These are phyloP conservation scores for Mycena vulgaris DNA, from an alignment of 768 basidiomycete genomes.

Conservation along the genomic window DNA sequence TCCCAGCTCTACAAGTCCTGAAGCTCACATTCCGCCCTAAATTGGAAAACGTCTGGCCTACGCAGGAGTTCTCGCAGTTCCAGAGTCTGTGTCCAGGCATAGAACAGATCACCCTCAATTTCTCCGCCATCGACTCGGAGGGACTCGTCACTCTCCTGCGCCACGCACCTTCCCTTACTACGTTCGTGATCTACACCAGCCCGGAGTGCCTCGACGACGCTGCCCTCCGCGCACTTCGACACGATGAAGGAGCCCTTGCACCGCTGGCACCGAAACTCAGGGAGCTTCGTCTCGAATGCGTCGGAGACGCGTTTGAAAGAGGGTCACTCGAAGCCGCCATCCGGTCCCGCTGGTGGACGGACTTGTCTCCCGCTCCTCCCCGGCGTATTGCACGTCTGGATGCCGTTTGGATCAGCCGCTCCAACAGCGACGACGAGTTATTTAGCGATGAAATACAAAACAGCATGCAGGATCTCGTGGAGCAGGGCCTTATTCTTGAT, in stretches of 20 bases:
- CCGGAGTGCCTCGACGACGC: background rate
- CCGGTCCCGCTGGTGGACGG: slow-evolving; percentile 13
- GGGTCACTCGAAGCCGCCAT: slow-evolving; percentile 4
- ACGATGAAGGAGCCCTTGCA: background rate
- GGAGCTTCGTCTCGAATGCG: background rate
- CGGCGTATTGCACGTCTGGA: slow-evolving; percentile 2
- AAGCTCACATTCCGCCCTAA: background rate
- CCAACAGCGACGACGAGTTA: no score
- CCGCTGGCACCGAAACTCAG: slow-evolving; percentile 16
- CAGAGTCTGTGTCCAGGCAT: slow-evolving; percentile 2
- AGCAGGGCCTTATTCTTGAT: background rate
- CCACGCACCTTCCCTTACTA: background rate
- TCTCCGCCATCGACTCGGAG: background rate
- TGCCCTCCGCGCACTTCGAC: background rate
- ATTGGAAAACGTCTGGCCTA: slow-evolving; percentile 3
- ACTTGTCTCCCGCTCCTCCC: background rate
- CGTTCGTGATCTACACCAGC: background rate
- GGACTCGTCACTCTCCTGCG: slow-evolving; percentile 7
- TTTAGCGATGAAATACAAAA: no score
- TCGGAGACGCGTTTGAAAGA: background rate
- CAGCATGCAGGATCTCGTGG: background rate
- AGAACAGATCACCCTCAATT: background rate
- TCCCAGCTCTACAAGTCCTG: slow-evolving; percentile 6
- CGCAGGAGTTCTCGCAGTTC: slow-evolving; percentile 1
- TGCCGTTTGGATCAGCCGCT: no score